A percentile compares a stretch with the other conserved stretches of the same genome.
Conservation (phyloP, 2,329 filamentous ascomycete species). For the Aspergillus fijiensis region DNA sequence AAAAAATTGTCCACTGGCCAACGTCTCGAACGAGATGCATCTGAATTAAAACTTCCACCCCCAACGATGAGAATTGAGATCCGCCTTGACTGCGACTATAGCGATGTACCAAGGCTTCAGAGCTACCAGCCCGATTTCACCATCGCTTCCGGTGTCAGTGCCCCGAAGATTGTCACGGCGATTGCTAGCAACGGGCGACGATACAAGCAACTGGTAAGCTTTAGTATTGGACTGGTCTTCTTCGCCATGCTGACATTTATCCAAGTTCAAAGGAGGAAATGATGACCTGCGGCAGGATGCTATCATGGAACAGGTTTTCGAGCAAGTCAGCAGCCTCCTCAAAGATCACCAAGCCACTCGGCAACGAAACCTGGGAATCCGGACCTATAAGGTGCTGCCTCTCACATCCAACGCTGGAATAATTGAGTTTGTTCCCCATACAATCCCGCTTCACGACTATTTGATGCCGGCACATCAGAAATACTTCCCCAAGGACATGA, state of each 20-base stretch:
- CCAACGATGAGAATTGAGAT: conserved; percentile 85
- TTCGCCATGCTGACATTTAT: conserved; percentile 13
- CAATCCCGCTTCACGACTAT: conserved; percentile 87
- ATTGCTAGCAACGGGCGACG: conserved; percentile 72
- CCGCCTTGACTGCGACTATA: conserved; percentile 72
- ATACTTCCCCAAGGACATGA: conserved; percentile 83
- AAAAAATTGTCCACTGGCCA: conserved; percentile 64
- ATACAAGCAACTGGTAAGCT: conserved; percentile 77
- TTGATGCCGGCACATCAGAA: conserved; percentile 84
- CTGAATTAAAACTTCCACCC: conserved; percentile 72
- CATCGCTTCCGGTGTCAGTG: conserved; percentile 86
- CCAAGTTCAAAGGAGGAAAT: conserved; percentile 82
- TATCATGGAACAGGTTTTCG: conserved; percentile 99
- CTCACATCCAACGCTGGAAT: conserved; percentile 81
- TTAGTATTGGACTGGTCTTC: neutral
- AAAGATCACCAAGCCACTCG: conserved; percentile 82
- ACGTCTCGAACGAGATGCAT: conserved; percentile 62
- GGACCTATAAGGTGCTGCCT: conserved; percentile 96
- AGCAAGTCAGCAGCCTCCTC: conserved; percentile 86
- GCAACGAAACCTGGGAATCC: conserved; percentile 82
- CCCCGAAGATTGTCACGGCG: conserved; percentile 88
- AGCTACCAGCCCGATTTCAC: conserved; percentile 73
- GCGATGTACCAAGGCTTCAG: conserved; percentile 68
- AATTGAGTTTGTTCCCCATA: conserved; percentile 96
- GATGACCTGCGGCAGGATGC: conserved; percentile 96